Base-by-base conservation (phyloP, 2,329 filamentous ascomycete genomes). In the Lasiodiplodia sp. region DNA sequence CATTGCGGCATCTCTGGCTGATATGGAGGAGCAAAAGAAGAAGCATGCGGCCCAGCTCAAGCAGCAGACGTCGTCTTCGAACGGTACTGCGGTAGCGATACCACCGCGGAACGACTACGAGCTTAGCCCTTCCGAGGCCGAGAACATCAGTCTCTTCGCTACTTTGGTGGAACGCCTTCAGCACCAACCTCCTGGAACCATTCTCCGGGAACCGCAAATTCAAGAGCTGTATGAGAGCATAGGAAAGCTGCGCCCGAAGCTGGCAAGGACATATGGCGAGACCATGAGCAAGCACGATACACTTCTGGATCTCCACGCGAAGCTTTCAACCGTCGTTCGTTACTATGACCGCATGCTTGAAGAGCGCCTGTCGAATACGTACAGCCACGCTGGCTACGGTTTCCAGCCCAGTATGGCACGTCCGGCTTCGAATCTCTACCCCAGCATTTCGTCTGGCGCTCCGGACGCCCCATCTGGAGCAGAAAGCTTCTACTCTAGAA, bases 261-360 rank as follows among this genome's bases (percentile, higher is more conserved):
- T 99, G 67, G 96, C 96, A 4, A 88, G 96, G 68, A 97, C 95
- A 0, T 97, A 98, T 77, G 96, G 96, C 67, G 96, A 99, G 82
- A 97, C 96, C 0, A 98, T 99, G 96, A 98, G 96, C 87, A 99
- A 99, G 81, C 96, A 98, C 79, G 94, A 99, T 78, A 96, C 95
- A 0, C 86, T 99, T 11, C 87, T 98, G 28, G 96, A 99, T 78
- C 85, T 99, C 0, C 96, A 99, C 78, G 92, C 94, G 21, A 99
- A 99, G 78, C 85, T 99, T 28, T 96, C 95, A 0, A 97, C 95
- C 0, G 96, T 98, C 31, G 96, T 99, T 5, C 89, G 96, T 40
- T 98, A 98, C 78, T 99, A 99, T 77, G 96, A 99, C 79, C 90
- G 94, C 51, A 98, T 99, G 96, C 86, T 99, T 18, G 96, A 99